Base-by-base conservation (phyloP, 179 eudicot genomes). In the Sideroxylon spinosum region DNA sequence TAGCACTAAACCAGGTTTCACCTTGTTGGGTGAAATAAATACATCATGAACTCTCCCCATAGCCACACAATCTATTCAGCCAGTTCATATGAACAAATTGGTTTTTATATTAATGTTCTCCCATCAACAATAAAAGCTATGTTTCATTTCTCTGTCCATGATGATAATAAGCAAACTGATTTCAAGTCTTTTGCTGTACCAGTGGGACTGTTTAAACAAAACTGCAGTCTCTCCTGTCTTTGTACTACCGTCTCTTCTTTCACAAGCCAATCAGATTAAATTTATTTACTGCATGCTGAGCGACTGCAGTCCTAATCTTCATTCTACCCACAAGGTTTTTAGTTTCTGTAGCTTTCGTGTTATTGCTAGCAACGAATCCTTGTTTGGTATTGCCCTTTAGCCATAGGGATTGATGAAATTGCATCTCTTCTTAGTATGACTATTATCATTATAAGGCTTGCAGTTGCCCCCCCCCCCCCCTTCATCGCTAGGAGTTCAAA, bases 151-250 rank as follows among this genome's bases (percentile, higher is more conserved):
- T 12, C 16, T 52, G 56, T 52, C 56, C 12, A 52, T 52, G 12
- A 9, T 64, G 19, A 13, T 29, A 37, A 66, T 32, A n/a, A 56
- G 28, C 20, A 6, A 17, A 4, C 50, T 12, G 12, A 60, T 37
- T 37, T 29, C 25, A 61, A 61, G 19, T 37, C 19, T n/a, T 44
- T 75, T 61, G 29, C 37, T 22, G 13, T 23, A 4, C 28, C 64
- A 59, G 17, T 3, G 17, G 13, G 63, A 16, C 23, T 59, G 56
- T 2, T 26, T 64, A 37, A 68, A 25, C 52, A 72, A 53, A 50
- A 53, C 44, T 53, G 20, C 75, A 72, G n/a, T 50, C 37, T 28
- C 64, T 19, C 76, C 9, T 37, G 56, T 28, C 26, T 73, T 59
- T 29, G 17, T 49, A 14, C 20, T 25, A 1, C 32, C 7, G 48